Evolutionary conservation across 2,329 filamentous ascomycete species (phyloP), one percentile per base, ranked within the genome.

Genomic region (Ceratocystis variospora): DNA sequence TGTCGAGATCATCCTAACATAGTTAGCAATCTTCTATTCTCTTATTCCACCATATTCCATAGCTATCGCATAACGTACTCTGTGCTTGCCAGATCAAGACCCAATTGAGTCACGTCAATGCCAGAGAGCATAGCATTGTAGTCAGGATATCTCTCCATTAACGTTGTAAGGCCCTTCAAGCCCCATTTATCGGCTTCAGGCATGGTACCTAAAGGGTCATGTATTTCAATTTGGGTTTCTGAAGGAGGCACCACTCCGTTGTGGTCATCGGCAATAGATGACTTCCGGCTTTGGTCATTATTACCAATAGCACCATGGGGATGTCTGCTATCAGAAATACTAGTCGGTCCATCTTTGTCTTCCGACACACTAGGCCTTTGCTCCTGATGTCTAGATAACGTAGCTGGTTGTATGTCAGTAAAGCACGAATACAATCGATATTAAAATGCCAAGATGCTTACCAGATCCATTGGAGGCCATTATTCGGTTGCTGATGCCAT

Each of bases 61-160:
- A 41, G 37, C 10, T 15, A 12, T 12, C 37, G 33, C 17, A 48
- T 25, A 17, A 74, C 83, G 74, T 78, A 86, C 84, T 84, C 83
- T 66, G 77, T 76, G 2, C 82, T 80, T 63, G 75, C 77, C 67
- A 86, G 75, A 69, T 87, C 84, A 46, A 87, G 74, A 10, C 83
- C 83, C 46, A 87, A 75, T 8, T 77, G 76, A 57, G 74, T 77
- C 10, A 84, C 80, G 69, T 87, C 84, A 70, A 86, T 79, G 2
- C 84, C 84, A 57, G 79, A 79, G 10, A 86, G 77, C 71, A 85
- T 78, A 3, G 82, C 81, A 64, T 82, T 83, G 72, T 85, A 87
- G 70, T 86, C 83, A 15, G 82, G 81, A 69, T 81, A 84, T 71
- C 81, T 84, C 74, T 82, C 83, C 79, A 87, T 86, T 73, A 87